These are phyloP conservation scores for Coniochaeta hoffmannii DNA, from an alignment of 2,329 filamentous ascomycete species.

Conservation along the genomic window DNA sequence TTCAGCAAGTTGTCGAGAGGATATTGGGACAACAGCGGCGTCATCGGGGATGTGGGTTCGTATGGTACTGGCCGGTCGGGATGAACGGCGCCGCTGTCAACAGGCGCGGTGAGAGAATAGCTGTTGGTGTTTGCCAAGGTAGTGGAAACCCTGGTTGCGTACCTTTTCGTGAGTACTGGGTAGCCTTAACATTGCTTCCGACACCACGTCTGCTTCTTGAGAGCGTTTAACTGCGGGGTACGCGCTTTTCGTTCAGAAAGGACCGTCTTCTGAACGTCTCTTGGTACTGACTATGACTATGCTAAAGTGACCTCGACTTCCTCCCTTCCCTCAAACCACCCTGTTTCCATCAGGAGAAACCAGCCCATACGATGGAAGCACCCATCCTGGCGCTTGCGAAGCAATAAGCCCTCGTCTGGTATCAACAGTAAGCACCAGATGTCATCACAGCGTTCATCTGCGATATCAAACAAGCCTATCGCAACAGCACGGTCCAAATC, in stretches of 20 bases:
- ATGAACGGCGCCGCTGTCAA: background rate
- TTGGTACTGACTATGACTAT: too few species aligned
- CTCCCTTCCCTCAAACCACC: background rate
- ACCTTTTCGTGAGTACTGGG: too few species aligned
- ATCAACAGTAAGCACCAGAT: slow-evolving; percentile 2
- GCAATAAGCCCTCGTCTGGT: background rate
- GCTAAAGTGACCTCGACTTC: background rate
- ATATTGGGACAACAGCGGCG: background rate
- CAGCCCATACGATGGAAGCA: background rate
- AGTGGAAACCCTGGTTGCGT: too few species aligned
- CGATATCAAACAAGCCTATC: background rate
- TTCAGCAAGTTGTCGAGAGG: background rate
- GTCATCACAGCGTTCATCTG: background rate
- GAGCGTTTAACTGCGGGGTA: too few species aligned
- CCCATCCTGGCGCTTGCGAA: background rate
- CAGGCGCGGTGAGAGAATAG: background rate
- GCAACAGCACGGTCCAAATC: background rate
- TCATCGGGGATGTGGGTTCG: background rate
- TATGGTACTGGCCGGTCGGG: background rate
- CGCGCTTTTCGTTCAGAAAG: too few species aligned
- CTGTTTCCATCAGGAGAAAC: background rate
- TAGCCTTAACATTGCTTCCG: too few species aligned
- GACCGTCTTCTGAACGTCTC: too few species aligned
- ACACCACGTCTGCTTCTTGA: too few species aligned
- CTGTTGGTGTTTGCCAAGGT: too few species aligned